Percentiles rank a stretch among this genome's conserved stretches.
These are phyloP conservation scores for Trichaptum fuscoviolaceum DNA, from an alignment of 768 basidiomycete species.

Conservation along the genomic window DNA sequence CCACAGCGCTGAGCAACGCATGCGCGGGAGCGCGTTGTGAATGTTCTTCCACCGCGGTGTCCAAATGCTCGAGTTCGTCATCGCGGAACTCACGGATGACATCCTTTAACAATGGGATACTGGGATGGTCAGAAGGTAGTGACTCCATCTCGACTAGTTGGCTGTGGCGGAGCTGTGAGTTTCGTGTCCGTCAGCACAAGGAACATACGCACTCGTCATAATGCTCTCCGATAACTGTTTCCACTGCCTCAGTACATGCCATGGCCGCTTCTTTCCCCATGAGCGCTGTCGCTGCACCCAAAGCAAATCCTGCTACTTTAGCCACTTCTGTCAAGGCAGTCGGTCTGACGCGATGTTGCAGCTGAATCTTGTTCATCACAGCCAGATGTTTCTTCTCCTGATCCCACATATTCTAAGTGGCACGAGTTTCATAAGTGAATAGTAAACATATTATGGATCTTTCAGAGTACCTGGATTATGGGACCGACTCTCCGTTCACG, in stretches of 20 bases:
- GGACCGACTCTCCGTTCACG: conserved; percentile 48
- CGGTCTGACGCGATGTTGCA: conserved; percentile 80
- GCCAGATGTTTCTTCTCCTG: conserved; percentile 89
- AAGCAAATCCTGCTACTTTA: conserved; percentile 79
- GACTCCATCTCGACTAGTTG: conserved; percentile 74
- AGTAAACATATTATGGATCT: conserved; percentile 6
- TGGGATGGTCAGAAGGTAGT: conserved; percentile 65
- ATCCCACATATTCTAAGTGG: conserved; percentile 87
- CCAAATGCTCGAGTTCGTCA: conserved; percentile 92
- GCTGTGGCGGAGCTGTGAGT: conserved; percentile 34
- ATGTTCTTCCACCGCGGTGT: conserved; percentile 82
- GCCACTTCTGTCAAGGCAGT: conserved; percentile 81
- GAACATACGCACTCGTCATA: conserved; percentile 83
- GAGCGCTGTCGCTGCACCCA: conserved; percentile 81
- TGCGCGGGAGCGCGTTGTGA: conserved; percentile 91
- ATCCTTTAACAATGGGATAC: conserved; percentile 64
- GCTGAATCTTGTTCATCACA: conserved; percentile 80
- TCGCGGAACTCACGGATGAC: conserved; percentile 84
- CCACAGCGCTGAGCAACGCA: conserved; percentile 78
- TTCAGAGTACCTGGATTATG: conserved; percentile 62
- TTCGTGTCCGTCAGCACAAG: background rate
- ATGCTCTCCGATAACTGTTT: conserved; percentile 97
- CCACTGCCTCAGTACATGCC: conserved; percentile 98
- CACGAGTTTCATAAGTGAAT: conserved; percentile 4
- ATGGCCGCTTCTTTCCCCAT: conserved; percentile 93